A percentile compares a stretch with the other conserved stretches of the same genome.
phyloP scores from a whole-genome alignment of 139 green algal species.

The Volvox reticuliferus region DNA sequence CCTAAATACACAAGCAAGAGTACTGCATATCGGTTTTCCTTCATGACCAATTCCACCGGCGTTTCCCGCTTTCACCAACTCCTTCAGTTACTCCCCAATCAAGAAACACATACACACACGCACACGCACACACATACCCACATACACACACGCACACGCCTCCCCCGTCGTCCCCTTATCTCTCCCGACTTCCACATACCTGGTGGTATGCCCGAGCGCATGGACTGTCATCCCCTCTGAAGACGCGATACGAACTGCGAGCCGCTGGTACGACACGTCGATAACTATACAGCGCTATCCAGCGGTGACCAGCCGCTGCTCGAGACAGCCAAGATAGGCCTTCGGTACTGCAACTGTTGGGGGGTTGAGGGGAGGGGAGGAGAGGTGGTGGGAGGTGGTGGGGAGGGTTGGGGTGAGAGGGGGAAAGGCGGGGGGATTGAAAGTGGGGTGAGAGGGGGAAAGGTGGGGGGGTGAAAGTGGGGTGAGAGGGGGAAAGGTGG shows the following conservation, averaged over 20 bases:
- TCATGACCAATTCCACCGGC: background rate
- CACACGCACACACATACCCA: too few relatives aligned
- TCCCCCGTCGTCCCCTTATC: background rate
- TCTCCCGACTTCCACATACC: background rate
- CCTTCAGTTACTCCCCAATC: too few relatives aligned
- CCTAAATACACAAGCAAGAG: too few relatives aligned
- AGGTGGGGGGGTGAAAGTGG: background rate
- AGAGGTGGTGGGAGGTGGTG: too few relatives aligned
- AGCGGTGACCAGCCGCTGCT: background rate
- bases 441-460: background rate
- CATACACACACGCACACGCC: too few relatives aligned
- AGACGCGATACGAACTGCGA: constrained; percentile 10
- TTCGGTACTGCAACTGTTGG: background rate
- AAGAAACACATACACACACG: too few relatives aligned
- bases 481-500: background rate
- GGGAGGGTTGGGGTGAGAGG: too few relatives aligned
- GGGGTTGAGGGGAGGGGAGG: background rate
- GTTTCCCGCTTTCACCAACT: too few relatives aligned
- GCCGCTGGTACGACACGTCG: background rate
- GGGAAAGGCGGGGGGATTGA: background rate
- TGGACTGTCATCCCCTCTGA: background rate
- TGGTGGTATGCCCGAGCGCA: background rate
- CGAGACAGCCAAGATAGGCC: background rate
- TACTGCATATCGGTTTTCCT: background rate
- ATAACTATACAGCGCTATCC: constrained; percentile 19